A percentile compares a stretch with the other conserved stretches of the same genome.
phyloP scores from a whole-genome alignment of 2,329 filamentous ascomycete species.

The Drechslerella coelobrocha region DNA sequence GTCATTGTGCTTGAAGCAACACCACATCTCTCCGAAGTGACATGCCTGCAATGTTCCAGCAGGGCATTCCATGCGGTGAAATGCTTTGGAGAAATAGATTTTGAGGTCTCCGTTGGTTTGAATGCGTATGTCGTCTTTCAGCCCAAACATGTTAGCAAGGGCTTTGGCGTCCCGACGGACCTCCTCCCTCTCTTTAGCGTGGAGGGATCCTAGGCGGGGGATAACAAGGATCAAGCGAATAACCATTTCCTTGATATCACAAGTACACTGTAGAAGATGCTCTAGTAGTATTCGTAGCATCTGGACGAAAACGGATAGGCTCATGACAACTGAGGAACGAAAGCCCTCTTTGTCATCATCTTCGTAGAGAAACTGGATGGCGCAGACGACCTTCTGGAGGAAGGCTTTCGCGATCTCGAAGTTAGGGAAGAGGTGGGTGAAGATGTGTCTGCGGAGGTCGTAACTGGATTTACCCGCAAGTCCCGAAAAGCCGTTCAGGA shows the following conservation, averaged over 20 bases:
- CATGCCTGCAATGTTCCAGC: not conserved
- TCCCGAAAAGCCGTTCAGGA: conserved; percentile 12
- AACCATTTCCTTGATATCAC: not conserved
- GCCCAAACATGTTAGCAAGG: not conserved
- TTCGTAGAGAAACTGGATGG: conserved; percentile 4
- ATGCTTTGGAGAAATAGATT: conserved; percentile 14
- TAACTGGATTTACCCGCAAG: conserved; percentile 5
- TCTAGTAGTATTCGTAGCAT: not conserved
- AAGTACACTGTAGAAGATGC: not conserved
- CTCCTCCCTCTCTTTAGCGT: conserved; percentile 8
- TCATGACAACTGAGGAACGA: not conserved
- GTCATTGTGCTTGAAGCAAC: conserved; percentile 11
- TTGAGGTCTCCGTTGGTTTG: conserved; percentile 7
- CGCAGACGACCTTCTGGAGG: conserved; percentile 4
- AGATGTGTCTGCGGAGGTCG: conserved; percentile 3
- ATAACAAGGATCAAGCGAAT: conserved; percentile 9
- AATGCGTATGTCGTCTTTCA: conserved; percentile 22
- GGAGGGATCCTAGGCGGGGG: not conserved
- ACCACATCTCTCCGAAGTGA: conserved; percentile 14
- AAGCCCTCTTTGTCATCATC: conserved; percentile 7
- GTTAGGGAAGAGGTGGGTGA: conserved; percentile 1
- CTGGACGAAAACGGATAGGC: conserved; percentile 1
- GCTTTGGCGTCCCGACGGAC: conserved; percentile 11
- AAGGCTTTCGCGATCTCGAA: not conserved
- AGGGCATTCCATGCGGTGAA: not conserved